Evolutionary conservation across 495 filamentous ascomycete species (phyloP).

Genomic region (Talaromyces borbonicus): DNA sequence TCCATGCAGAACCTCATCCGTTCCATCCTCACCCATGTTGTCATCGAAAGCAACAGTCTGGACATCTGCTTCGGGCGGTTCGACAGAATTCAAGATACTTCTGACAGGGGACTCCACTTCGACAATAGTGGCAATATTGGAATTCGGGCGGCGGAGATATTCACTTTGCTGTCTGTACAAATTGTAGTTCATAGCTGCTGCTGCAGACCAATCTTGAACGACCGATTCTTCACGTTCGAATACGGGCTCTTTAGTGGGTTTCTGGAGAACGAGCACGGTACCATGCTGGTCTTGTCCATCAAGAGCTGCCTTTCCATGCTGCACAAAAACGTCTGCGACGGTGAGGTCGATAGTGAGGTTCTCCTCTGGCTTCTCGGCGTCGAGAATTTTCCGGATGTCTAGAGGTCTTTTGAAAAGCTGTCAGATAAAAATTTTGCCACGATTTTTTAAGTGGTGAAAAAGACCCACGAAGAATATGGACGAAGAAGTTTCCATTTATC

Average conservation of each 20-base stretch:
- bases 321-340: constrained; percentile 31
- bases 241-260: constrained; percentile 5
- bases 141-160: neutral
- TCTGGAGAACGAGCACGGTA: constrained; percentile 26
- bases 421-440: neutral
- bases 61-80: neutral
- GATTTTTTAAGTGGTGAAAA: neutral
- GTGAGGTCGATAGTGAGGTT: constrained; percentile 26
- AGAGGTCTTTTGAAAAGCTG: constrained; percentile 18
- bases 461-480: constrained; percentile 24
- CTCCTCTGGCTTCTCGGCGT: constrained; percentile 22
- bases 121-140: constrained; percentile 2
- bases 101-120: constrained; percentile 7
- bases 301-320: constrained; percentile 22
- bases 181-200: constrained; percentile 7
- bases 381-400: constrained; percentile 29
- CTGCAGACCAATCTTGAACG: constrained; percentile 24
- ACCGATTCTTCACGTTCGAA: constrained; percentile 25
- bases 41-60: no score
- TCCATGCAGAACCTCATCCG: no score
- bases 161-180: neutral
- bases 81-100: neutral
- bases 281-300: constrained; percentile 30
- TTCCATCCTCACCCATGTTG: no score
- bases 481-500: constrained; percentile 26